These are phyloP conservation scores for Meredithiella fracta DNA, from an alignment of 2,329 filamentous ascomycete species.

Conservation along the genomic window DNA sequence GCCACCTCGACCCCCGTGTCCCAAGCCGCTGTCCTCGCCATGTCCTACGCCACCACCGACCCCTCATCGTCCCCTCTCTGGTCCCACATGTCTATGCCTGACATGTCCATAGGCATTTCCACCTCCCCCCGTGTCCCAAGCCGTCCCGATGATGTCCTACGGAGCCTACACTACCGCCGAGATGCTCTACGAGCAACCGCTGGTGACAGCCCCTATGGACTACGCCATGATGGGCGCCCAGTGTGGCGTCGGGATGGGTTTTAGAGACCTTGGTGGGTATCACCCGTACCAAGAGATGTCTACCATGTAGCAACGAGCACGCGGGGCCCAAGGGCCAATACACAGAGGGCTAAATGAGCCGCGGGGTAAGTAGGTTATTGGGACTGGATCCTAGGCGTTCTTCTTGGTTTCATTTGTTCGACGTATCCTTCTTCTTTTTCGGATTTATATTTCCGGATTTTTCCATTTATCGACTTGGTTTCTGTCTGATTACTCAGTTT, in stretches of 20 bases:
- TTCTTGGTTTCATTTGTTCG: background rate
- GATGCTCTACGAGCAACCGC: constrained; percentile 64
- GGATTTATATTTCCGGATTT: background rate
- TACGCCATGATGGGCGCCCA: constrained; percentile 68
- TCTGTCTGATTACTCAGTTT: background rate
- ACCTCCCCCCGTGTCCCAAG: constrained; percentile 44
- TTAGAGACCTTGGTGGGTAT: constrained; percentile 40
- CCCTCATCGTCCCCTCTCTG: constrained; percentile 10
- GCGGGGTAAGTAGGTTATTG: background rate
- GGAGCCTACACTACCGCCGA: constrained; percentile 52
- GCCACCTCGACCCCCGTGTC: constrained; percentile 1
- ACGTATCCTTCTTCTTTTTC: constrained; percentile 4
- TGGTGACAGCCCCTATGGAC: constrained; percentile 57
- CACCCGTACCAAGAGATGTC: constrained; percentile 68
- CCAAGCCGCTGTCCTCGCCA: constrained; percentile 1
- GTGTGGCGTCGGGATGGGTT: constrained; percentile 46
- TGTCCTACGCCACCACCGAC: constrained; percentile 6
- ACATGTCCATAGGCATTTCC: constrained; percentile 43
- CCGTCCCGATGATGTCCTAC: constrained; percentile 9
- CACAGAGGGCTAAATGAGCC: no score
- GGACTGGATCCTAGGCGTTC: background rate
- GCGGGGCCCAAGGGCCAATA: no score
- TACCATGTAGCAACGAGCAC: constrained; percentile 62
- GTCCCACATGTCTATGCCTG: constrained; percentile 46
- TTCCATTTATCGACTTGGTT: background rate